These are phyloP conservation scores for Breviolum minutum DNA, from an alignment of 73 alveolate genomes.

Conservation along the genomic window DNA sequence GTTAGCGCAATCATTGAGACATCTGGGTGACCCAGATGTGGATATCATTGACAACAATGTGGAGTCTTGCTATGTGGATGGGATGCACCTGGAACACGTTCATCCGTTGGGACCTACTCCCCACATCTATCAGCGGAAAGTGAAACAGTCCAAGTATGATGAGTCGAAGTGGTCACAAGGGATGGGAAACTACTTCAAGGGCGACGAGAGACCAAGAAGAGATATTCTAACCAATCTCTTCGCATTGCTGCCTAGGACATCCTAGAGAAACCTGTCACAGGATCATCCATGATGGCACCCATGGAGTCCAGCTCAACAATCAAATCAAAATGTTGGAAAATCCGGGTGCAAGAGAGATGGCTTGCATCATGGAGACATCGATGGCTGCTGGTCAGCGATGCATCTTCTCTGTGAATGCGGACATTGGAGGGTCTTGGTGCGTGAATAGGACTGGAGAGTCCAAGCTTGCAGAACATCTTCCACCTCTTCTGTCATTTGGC, in stretches of 20 bases:
- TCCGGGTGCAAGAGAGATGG: not conserved
- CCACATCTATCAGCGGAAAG: not conserved
- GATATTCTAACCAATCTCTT: not conserved
- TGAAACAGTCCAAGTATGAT: not conserved
- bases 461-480: not conserved
- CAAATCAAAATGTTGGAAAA: not conserved
- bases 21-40: slow-evolving; percentile 20
- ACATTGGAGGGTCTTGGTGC: not conserved
- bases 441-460: not conserved
- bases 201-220: not conserved
- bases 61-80: not conserved
- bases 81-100: slow-evolving; percentile 9
- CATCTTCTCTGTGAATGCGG: not conserved
- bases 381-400: not conserved
- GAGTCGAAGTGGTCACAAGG: not conserved
- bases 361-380: not conserved
- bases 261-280: not conserved
- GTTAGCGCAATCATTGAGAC: not conserved
- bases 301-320: not conserved
- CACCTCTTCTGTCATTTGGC: not conserved
- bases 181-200: not conserved
- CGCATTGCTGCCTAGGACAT: slow-evolving; percentile 14
- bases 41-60: not conserved
- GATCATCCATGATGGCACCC: slow-evolving; percentile 18
- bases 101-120: not conserved